phyloP scores from a whole-genome alignment of 768 basidiomycete species.

The Lactarius vividus region DNA sequence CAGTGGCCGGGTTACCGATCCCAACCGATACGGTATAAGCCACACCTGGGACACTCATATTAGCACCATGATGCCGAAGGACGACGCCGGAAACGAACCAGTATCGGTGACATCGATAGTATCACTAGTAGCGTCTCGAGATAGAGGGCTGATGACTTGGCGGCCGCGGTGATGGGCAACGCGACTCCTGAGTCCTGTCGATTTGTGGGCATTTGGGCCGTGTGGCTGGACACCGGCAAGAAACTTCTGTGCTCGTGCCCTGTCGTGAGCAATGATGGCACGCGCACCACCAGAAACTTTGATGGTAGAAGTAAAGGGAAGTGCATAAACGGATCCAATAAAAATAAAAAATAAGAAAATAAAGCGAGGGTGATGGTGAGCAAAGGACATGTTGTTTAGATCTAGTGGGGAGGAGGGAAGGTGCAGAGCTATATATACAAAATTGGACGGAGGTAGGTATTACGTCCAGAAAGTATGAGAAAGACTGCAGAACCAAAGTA shows the following conservation, averaged over 20 bases:
- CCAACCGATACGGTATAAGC: conserved; percentile 53
- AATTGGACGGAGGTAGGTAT: background rate
- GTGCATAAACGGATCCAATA: conserved; percentile 9
- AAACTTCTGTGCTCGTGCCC: conserved; percentile 53
- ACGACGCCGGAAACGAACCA: conserved; percentile 31
- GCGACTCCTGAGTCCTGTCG: conserved; percentile 30
- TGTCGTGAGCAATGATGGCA: conserved; percentile 52
- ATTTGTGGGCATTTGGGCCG: conserved; percentile 42
- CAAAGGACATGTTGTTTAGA: conserved; percentile 36
- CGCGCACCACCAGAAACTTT: conserved; percentile 37
- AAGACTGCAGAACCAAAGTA: background rate
- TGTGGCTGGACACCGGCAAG: conserved; percentile 53
- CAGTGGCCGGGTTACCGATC: conserved; percentile 49
- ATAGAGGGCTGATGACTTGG: conserved; percentile 1
- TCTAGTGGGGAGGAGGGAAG: background rate
- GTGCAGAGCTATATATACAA: conserved; percentile 17
- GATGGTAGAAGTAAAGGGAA: conserved; percentile 49
- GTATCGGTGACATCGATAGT: conserved; percentile 58
- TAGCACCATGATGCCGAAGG: background rate
- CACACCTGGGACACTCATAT: conserved; percentile 37
- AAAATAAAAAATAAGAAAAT: conserved; percentile 22
- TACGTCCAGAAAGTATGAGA: background rate
- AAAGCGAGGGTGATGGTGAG: conserved; percentile 43
- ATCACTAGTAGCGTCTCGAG: conserved; percentile 25
- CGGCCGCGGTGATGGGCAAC: conserved; percentile 28